A percentile compares a stretch with the other conserved stretches of the same genome.
These are phyloP conservation scores for Axilococcus clingmanii DNA, from an alignment of 139 green algal species.

Conservation along the genomic window DNA sequence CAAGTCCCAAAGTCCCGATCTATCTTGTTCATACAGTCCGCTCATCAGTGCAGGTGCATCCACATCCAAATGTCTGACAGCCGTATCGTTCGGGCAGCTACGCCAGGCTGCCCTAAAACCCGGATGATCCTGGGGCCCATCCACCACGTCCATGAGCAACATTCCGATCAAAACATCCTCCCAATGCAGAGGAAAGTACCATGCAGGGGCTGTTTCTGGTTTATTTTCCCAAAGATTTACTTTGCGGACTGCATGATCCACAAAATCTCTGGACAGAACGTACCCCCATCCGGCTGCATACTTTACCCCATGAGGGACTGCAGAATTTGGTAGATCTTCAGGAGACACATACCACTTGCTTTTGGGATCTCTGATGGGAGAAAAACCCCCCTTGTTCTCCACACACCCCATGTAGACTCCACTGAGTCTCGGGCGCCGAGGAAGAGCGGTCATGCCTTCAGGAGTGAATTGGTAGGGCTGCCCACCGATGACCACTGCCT, in stretches of 20 bases:
- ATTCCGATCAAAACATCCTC: slow-evolving; percentile 52
- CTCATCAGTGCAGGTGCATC: slow-evolving; percentile 33
- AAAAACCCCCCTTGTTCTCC: slow-evolving; percentile 35
- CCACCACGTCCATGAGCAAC: slow-evolving; percentile 23
- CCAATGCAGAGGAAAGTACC: slow-evolving; percentile 33
- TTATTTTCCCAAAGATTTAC: slow-evolving; percentile 13
- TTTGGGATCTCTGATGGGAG: slow-evolving; percentile 22
- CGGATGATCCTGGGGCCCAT: slow-evolving; percentile 19
- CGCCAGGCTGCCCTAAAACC: slow-evolving; percentile 51
- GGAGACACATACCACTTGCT: slow-evolving; percentile 49
- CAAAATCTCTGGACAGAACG: slow-evolving; percentile 43
- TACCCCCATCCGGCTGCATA: slow-evolving; percentile 48
- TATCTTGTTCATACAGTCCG: slow-evolving; percentile 33
- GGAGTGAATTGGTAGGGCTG: too few relatives aligned
- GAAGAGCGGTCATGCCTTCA: neutral
- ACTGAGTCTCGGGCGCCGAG: neutral
- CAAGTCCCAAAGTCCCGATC: slow-evolving; percentile 15
- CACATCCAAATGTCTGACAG: slow-evolving; percentile 44
- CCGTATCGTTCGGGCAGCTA: slow-evolving; percentile 31
- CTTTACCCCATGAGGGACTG: slow-evolving; percentile 18
- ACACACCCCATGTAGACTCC: slow-evolving; percentile 30
- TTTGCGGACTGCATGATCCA: slow-evolving; percentile 16
- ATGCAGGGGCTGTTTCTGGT: slow-evolving; percentile 12
- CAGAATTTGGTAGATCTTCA: slow-evolving; percentile 32
- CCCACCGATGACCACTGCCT: neutral